Percentiles rank a stretch among this genome's conserved stretches.
Evolutionary conservation across 1,284 basidiomycete species (phyloP).

Genomic region (Afroboletus lepidellus): DNA sequence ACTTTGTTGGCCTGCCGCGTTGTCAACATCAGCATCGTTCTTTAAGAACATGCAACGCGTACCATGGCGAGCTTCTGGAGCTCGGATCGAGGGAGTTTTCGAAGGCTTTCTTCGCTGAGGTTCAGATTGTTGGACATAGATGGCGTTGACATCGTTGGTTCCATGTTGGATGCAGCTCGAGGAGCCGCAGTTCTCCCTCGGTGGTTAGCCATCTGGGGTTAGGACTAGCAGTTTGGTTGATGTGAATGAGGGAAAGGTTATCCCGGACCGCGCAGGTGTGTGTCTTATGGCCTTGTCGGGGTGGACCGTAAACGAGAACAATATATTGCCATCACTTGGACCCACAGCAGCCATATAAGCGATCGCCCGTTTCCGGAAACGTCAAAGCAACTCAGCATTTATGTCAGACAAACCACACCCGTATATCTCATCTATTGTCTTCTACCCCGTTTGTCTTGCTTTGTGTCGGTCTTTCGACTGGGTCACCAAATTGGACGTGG

Average conservation of each 20-base stretch:
- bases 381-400: constrained; percentile 21
- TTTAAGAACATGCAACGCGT: background rate
- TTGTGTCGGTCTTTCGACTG: background rate
- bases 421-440: background rate
- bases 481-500: background rate
- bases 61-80: constrained; percentile 33
- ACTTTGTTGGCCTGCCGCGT: constrained; percentile 19
- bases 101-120: constrained; percentile 20
- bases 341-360: constrained; percentile 21
- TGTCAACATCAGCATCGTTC: background rate
- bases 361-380: constrained; percentile 4
- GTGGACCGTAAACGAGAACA: constrained; percentile 15
- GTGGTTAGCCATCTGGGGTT: constrained; percentile 9
- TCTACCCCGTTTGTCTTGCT: background rate
- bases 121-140: background rate
- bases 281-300: constrained; percentile 10
- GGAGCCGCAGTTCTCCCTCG: constrained; percentile 2
- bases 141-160: background rate
- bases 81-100: constrained; percentile 24
- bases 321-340: constrained; percentile 20
- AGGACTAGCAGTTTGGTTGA: background rate
- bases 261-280: background rate
- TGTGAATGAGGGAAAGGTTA: background rate
- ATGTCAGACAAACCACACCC: background rate
- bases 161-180: background rate